Evolutionary conservation across 169 alveolate species (phyloP), one percentile per base, ranked within the genome.

Genomic region (Plasmodium falciparum): DNA sequence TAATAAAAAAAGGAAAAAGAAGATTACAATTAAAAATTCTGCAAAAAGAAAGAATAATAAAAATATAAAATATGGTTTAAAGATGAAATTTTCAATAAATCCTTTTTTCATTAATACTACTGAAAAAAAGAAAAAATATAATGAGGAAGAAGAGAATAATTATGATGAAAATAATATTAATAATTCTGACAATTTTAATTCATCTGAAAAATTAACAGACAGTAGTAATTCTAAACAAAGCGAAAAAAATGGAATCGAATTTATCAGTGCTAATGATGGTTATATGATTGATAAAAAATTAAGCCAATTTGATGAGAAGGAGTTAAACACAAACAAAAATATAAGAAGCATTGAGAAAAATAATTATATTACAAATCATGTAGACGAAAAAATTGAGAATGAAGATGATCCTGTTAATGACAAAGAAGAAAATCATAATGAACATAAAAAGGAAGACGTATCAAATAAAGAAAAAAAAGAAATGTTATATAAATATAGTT

Each of bases 1-100:
- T 20, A 78, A 24, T 11, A 47, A 67, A 20, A 80, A 47, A 43
- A 43, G 47, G 63, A 76, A 76, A 33, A 76, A 76, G 17, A 45
- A 20, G 22, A 11, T 12, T 47, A 26, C 63, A 22, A 15, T 52
- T 6, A n/a, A 61, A 61, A 24, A 20, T 20, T 12, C 12, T 11
- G 24, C 70, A 17, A 61, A 29, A 13, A 33, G 43, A 13, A 65
- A 65, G 20, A 29, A 15, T 65, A 24, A 3, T 22, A 52, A 9
- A 11, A 58, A 33, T 24, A 56, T 11, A 47, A 74, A 49, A 12
- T 26, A 33, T 33, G 45, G 45, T 26, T 62, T 39, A 61, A 15
- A 39, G 39, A 62, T 24, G 33, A 17, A 26, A 24, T 13, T 66
- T 26, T 66, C 73, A 39, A 66, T n/a, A 12, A 26, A 22, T 26